Conservation (phyloP, 2,329 filamentous ascomycete species). For the Exophiala bonariae region DNA sequence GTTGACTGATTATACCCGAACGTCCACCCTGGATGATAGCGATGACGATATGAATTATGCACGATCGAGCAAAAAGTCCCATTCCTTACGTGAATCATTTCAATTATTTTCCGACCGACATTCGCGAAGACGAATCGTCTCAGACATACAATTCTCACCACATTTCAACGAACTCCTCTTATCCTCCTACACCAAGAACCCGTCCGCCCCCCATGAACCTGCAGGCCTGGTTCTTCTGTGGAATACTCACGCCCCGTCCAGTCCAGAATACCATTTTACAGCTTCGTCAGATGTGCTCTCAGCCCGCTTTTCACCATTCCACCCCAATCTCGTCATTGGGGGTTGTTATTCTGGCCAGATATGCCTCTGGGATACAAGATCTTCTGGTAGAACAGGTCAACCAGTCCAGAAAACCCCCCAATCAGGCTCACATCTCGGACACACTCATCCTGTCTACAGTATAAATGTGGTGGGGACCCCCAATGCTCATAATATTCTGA, state of each 20-base stretch:
- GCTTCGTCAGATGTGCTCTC: constrained; percentile 93
- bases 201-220: constrained; percentile 88
- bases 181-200: constrained; percentile 96
- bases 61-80: constrained; percentile 26
- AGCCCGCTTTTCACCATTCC: constrained; percentile 97
- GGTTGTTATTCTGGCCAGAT: constrained; percentile 97
- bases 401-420: constrained; percentile 96
- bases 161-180: constrained; percentile 86
- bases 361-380: constrained; percentile 92
- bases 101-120: constrained; percentile 95
- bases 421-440: constrained; percentile 74
- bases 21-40: constrained; percentile 69
- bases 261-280: constrained; percentile 95
- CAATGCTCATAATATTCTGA: constrained; percentile 98
- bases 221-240: constrained; percentile 93
- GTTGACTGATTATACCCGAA: constrained; percentile 86
- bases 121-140: constrained; percentile 98
- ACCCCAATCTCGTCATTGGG: constrained; percentile 92
- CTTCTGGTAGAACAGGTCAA: constrained; percentile 63
- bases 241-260: constrained; percentile 92
- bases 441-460: constrained; percentile 95
- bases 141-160: constrained; percentile 89
- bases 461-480: constrained; percentile 96
- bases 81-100: constrained; percentile 69
- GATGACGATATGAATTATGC: constrained; percentile 61